phyloP scores from a whole-genome alignment of 192 early-diverging fungal species.

The Coemansia sp. region DNA sequence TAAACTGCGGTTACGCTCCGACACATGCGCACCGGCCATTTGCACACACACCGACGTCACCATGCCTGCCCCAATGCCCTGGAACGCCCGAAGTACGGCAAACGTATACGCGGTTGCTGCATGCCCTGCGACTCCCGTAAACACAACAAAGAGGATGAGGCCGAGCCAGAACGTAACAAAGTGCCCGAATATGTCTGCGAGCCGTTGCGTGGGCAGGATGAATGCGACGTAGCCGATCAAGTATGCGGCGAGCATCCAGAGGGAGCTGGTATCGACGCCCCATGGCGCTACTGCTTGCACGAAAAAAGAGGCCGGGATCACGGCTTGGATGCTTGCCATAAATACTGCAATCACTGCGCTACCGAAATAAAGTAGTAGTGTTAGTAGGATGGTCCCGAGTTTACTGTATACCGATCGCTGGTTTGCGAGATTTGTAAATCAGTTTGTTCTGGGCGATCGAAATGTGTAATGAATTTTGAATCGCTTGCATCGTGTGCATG shows the following conservation, averaged over 20 bases:
- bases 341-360: slow-evolving; percentile 39
- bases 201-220: slow-evolving; percentile 32
- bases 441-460: not conserved
- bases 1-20: slow-evolving; percentile 37
- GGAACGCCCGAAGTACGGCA: slow-evolving; percentile 39
- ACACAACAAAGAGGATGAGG: slow-evolving; percentile 29
- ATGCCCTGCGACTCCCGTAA: slow-evolving; percentile 31
- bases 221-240: slow-evolving; percentile 46
- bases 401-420: not conserved
- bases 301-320: slow-evolving; percentile 47
- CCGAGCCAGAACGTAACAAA: slow-evolving; percentile 37
- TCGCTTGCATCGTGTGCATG: not conserved
- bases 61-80: slow-evolving; percentile 45
- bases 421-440: not conserved
- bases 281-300: slow-evolving; percentile 41
- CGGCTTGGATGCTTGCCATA: slow-evolving; percentile 19
- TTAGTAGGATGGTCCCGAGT: not conserved
- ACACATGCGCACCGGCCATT: slow-evolving; percentile 24
- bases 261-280: slow-evolving; percentile 45
- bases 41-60: slow-evolving; percentile 18
- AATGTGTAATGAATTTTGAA: not conserved
- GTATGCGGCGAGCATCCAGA: slow-evolving; percentile 51
- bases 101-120: slow-evolving; percentile 25
- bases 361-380: not conserved
- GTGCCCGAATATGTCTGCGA: slow-evolving; percentile 34